Evolutionary conservation across 2,329 filamentous ascomycete genomes (phyloP).

Genomic region (Esteya vermicola): DNA sequence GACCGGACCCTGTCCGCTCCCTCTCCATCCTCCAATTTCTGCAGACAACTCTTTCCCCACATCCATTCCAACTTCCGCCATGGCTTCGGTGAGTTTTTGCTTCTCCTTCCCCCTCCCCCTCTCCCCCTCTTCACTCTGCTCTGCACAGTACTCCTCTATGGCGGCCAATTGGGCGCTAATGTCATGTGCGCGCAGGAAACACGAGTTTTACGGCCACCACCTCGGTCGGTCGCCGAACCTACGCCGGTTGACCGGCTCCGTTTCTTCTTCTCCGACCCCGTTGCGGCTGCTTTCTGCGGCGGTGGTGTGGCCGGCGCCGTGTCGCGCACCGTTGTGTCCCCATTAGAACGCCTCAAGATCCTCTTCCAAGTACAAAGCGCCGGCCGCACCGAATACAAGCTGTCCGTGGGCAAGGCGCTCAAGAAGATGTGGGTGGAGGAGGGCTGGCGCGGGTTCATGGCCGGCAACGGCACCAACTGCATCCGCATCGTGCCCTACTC

Average conservation of each 20-base stretch:
- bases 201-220: constrained; percentile 5
- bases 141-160: too few species aligned
- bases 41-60: neutral
- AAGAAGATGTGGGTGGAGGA: constrained; percentile 95
- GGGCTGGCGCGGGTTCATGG: constrained; percentile 94
- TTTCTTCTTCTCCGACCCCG: constrained; percentile 58
- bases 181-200: neutral
- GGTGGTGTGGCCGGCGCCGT: constrained; percentile 91
- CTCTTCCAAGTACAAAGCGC: constrained; percentile 92
- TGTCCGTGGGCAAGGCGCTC: constrained; percentile 79
- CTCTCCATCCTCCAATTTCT: too few species aligned
- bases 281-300: constrained; percentile 83
- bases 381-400: constrained; percentile 82
- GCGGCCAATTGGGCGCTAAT: constrained; percentile 1
- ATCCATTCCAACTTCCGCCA: neutral
- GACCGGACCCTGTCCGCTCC: too few species aligned
- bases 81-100: neutral
- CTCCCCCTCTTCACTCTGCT: too few species aligned
- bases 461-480: constrained; percentile 95
- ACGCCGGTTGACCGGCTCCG: constrained; percentile 20
- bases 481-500: constrained; percentile 97
- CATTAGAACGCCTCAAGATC: constrained; percentile 91
- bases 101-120: too few species aligned
- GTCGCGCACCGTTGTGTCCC: constrained; percentile 93
- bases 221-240: constrained; percentile 11